Base-by-base conservation (phyloP, 2,329 filamentous ascomycete genomes). In the Aspergillaceae sp. region DNA sequence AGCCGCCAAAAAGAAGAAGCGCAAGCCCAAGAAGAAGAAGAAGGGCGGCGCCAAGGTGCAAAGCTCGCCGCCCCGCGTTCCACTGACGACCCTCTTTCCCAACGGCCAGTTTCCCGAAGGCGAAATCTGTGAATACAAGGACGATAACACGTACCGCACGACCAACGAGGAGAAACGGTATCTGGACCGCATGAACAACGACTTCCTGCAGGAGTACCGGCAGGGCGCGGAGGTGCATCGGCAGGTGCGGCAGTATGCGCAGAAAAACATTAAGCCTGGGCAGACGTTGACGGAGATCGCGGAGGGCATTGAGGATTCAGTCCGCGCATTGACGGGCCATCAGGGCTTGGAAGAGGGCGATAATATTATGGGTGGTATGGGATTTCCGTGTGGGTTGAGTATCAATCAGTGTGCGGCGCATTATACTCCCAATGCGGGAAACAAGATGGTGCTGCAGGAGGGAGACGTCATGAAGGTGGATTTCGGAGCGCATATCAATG, bases 141-240 rank as follows among this genome's bases (percentile, higher is more conserved):
- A 87, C 60, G 86, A 91, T 56, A 92, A 92, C 64, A 67, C 76
- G 36, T 87, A 82, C 65, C 81, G 88, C 47, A 92, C 85, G 3
- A 94, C 87, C 8, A 82, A 75, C 65, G 87, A 91, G 67, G 88
- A 94, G 74, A 89, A 90, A 72, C 79, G 87, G 44, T 81, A 91
- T 60, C 75, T 90, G 45, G 86, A 90, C 65, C 85, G 85, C 59
- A 80, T 88, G 72, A 84, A 88, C 66, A 82, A 79, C 56, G 84
- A 90, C 52, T 90, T 87, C 71, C 69, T 94, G 44, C 74, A 77
- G 50, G 87, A 94, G 60, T 94, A 90, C 65, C 83, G 88, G 51
- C 79, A 90, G 58, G 87, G 81, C 41, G 86, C 87, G n/a, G 87
- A 94, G 69, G 80, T 87, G n/a, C 88, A 94, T 66, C 82, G 88